phyloP scores from a whole-genome alignment of 192 early-diverging fungal genomes.

The Allomyces macrogynus region DNA sequence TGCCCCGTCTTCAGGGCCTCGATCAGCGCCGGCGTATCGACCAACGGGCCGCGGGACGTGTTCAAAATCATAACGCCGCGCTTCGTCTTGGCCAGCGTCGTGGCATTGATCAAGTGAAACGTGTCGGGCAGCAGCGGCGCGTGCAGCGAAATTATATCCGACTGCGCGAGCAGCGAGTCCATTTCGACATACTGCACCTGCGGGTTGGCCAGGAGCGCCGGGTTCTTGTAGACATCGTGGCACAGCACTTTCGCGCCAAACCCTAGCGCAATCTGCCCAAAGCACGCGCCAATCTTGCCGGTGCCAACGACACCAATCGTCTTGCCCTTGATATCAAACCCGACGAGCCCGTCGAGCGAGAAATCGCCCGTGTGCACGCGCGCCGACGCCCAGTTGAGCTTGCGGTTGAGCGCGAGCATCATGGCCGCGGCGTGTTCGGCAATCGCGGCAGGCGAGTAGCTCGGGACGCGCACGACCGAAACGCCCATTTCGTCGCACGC shows the following conservation, averaged over 20 bases:
- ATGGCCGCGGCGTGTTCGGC: slow-evolving; percentile 24
- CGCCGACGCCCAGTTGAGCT: slow-evolving; percentile 14
- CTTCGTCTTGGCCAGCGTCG: slow-evolving; percentile 18
- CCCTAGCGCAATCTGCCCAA: slow-evolving; percentile 22
- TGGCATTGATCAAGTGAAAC: slow-evolving; percentile 18
- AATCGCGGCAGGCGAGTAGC: slow-evolving; percentile 22
- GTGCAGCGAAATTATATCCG: slow-evolving; percentile 22
- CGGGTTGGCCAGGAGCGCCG: slow-evolving; percentile 3
- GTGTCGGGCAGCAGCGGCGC: slow-evolving; percentile 19
- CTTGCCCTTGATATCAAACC: slow-evolving; percentile 26
- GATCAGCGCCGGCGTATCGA: slow-evolving; percentile 18
- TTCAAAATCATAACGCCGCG: slow-evolving; percentile 23
- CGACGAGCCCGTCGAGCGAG: slow-evolving; percentile 18
- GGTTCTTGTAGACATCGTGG: slow-evolving; percentile 19
- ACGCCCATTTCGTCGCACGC: slow-evolving; percentile 8
- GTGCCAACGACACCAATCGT: slow-evolving; percentile 25
- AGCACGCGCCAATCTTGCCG: slow-evolving; percentile 23
- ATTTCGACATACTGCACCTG: slow-evolving; percentile 15
- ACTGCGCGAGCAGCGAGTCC: slow-evolving; percentile 14
- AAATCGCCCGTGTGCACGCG: slow-evolving; percentile 17
- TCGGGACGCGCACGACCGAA: slow-evolving; percentile 19
- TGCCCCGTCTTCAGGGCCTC: slow-evolving; percentile 19
- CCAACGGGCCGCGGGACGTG: slow-evolving; percentile 18
- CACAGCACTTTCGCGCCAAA: slow-evolving; percentile 23
- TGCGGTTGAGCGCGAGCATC: slow-evolving; percentile 19